These are phyloP conservation scores for Nicotiana tabacum DNA, from an alignment of 257 asterid genomes.

Conservation along the genomic window DNA sequence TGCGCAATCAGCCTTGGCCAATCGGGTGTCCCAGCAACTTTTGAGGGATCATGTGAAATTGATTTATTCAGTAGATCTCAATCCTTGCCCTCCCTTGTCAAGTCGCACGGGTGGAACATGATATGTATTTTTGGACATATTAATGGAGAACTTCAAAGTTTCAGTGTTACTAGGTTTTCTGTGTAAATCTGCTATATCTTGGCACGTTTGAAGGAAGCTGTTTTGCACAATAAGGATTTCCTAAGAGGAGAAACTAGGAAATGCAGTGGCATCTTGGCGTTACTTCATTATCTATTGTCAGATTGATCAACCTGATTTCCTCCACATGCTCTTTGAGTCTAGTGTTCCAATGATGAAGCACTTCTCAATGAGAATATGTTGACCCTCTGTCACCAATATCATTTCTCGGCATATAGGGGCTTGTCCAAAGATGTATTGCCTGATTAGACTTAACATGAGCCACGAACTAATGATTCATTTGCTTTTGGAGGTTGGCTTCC, in stretches of 20 bases:
- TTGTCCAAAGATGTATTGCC: slow-evolving; percentile 30
- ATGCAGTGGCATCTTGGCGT: not conserved
- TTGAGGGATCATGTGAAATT: slow-evolving; percentile 53
- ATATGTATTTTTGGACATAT: not conserved
- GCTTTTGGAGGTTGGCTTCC: slow-evolving; percentile 31
- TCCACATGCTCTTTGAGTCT: not conserved
- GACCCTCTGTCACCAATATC: slow-evolving; percentile 10
- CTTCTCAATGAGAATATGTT: slow-evolving; percentile 7
- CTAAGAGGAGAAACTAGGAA: slow-evolving; percentile 9
- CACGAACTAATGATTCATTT: slow-evolving; percentile 23
- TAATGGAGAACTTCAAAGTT: slow-evolving; percentile 13
- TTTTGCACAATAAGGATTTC: slow-evolving; percentile 12
- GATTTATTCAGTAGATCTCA: slow-evolving; percentile 43
- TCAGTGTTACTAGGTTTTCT: slow-evolving; percentile 14
- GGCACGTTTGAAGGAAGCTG: slow-evolving; percentile 2
- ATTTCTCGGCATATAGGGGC: slow-evolving; percentile 18
- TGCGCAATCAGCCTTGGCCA: slow-evolving; percentile 63
- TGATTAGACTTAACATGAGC: slow-evolving; percentile 29
- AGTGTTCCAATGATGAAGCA: slow-evolving; percentile 15
- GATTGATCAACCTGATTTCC: not conserved
- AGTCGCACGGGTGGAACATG: slow-evolving; percentile 45
- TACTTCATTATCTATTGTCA: not conserved
- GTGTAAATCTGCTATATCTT: slow-evolving; percentile 8
- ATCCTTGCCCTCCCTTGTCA: slow-evolving; percentile 40
- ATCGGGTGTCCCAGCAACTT: slow-evolving; percentile 74